Percentiles rank a stretch among this genome's conserved stretches.
These are phyloP conservation scores for Suillus placidus DNA, from an alignment of 768 basidiomycete genomes.

Conservation along the genomic window DNA sequence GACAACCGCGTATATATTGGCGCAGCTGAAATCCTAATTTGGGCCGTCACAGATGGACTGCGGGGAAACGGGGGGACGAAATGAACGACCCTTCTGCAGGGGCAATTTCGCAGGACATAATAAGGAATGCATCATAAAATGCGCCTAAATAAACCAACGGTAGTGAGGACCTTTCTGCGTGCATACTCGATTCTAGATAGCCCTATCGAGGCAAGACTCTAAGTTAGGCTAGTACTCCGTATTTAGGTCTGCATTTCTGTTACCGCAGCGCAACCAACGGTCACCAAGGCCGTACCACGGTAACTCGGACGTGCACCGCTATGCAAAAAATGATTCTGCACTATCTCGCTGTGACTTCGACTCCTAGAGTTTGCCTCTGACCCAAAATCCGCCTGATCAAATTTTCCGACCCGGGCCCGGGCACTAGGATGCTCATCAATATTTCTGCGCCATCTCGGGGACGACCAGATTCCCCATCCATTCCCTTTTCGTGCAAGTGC, in stretches of 20 bases:
- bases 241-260: neutral
- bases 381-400: neutral
- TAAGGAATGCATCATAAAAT: neutral
- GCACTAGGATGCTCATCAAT: neutral
- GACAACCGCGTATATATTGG: neutral
- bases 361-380: neutral
- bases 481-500: no score
- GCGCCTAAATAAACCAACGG: neutral
- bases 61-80: neutral
- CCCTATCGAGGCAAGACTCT: neutral
- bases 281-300: neutral
- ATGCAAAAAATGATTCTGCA: neutral
- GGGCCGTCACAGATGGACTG: neutral
- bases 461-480: no score
- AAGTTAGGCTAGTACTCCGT: no score
- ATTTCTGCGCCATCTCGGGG: no score
- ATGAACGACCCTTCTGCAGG: neutral
- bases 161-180: neutral
- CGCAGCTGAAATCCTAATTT: neutral
- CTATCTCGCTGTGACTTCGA: neutral
- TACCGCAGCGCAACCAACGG: neutral
- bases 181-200: neutral
- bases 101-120: neutral
- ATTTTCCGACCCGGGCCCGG: neutral
- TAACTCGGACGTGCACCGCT: neutral